Evolutionary conservation across 176 grass and related monocot genomes (phyloP).

Genomic region (Aechmea fasciata): DNA sequence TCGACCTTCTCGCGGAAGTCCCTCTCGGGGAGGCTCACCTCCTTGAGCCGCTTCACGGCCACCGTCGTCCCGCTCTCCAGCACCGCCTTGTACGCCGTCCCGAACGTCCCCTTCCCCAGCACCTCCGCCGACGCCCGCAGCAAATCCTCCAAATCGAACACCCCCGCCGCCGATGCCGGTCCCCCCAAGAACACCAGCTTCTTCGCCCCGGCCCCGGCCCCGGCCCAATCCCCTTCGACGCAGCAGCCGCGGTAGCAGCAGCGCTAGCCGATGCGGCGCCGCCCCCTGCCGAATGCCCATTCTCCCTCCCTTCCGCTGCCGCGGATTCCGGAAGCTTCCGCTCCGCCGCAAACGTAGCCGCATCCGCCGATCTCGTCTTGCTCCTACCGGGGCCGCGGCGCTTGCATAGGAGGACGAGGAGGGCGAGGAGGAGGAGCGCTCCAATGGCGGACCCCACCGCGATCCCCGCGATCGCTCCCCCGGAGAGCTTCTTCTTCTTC

Average conservation of each 20-base stretch:
- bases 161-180: conserved; percentile 27
- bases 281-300: conserved; percentile 22
- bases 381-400: conserved; percentile 21
- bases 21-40: conserved; percentile 72
- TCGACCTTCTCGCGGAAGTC: conserved; percentile 90
- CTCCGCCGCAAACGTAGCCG: conserved; percentile 33
- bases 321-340: conserved; percentile 35
- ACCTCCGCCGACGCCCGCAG: conserved; percentile 79
- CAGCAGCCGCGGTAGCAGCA: conserved; percentile 6
- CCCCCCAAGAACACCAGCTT: conserved; percentile 79
- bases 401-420: conserved; percentile 62
- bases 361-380: conserved; percentile 10
- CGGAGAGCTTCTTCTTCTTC: conserved; percentile 84
- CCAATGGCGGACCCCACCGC: conserved; percentile 60
- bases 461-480: conserved; percentile 94
- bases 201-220: conserved; percentile 15
- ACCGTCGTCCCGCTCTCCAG: conserved; percentile 76
- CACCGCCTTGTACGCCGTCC: conserved; percentile 97
- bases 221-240: conserved; percentile 16
- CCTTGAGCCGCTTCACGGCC: conserved; percentile 92
- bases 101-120: conserved; percentile 91
- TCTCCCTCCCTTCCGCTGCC: conserved; percentile 33
- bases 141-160: conserved; percentile 87
- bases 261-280: background rate
- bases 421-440: conserved; percentile 42